phyloP scores from a whole-genome alignment of 148 eudicot genomes.

The Rhododendron ferrugineum region DNA sequence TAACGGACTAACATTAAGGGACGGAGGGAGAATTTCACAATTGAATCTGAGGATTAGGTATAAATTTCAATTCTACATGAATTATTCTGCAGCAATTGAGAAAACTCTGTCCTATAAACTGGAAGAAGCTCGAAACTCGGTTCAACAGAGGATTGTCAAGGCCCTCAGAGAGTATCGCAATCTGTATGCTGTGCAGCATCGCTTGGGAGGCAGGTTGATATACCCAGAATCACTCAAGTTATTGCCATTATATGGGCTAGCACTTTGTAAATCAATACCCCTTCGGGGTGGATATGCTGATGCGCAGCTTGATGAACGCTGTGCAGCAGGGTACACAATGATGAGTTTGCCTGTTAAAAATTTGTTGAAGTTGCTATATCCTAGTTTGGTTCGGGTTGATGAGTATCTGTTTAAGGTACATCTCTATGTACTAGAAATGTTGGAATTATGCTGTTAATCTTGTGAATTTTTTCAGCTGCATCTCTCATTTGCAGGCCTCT shows the following conservation, averaged over 20 bases:
- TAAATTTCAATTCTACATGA: not conserved
- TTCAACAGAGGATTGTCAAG: conserved; percentile 70
- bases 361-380: conserved; percentile 79
- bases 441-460: conserved; percentile 12
- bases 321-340: conserved; percentile 89
- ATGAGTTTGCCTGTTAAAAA: conserved; percentile 86
- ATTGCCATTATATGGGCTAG: conserved; percentile 72
- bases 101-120: conserved; percentile 71
- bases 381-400: conserved; percentile 75
- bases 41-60: not conserved
- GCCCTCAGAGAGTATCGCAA: conserved; percentile 83
- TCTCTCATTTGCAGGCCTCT: conserved; percentile 36
- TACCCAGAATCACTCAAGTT: conserved; percentile 89
- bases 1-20: not conserved
- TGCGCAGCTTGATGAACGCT: conserved; percentile 88
- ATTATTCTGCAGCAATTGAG: conserved; percentile 68
- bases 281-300: conserved; percentile 92
- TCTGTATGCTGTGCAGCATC: conserved; percentile 85
- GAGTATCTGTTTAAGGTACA: conserved; percentile 66
- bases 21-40: not conserved
- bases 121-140: conserved; percentile 72
- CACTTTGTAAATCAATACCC: conserved; percentile 69
- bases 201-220: conserved; percentile 84
- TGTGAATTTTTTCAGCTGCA: not conserved
- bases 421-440: conserved; percentile 7